A percentile compares a stretch with the other conserved stretches of the same genome.
These are phyloP conservation scores for Pseudogymnoascus sp. DNA, from an alignment of 2,329 filamentous ascomycete genomes.

Conservation along the genomic window DNA sequence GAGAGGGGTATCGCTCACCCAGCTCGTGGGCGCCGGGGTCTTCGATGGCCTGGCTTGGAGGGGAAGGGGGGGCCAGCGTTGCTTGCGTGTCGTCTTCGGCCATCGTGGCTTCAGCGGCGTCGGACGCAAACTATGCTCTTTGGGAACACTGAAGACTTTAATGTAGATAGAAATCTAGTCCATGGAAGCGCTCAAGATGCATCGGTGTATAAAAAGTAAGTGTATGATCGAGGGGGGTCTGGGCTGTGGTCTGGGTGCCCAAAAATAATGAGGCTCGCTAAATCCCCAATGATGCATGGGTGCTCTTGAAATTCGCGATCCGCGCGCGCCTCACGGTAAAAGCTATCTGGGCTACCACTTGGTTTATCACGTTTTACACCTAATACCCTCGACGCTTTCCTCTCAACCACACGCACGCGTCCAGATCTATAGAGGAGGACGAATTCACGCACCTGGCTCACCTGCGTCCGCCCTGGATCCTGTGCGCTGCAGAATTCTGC, in stretches of 20 bases:
- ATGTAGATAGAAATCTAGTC: neutral
- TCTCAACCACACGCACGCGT: neutral
- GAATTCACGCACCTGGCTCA: neutral
- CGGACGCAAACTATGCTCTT: neutral
- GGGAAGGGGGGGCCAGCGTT: slow-evolving; percentile 30
- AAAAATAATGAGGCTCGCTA: slow-evolving; percentile 7
- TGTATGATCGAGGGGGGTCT: neutral
- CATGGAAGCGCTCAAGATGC: neutral
- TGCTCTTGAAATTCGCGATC: slow-evolving; percentile 6
- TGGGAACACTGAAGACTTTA: neutral
- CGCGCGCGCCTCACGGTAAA: neutral
- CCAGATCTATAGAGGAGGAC: neutral
- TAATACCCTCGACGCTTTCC: neutral
- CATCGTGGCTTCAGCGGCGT: slow-evolving; percentile 15
- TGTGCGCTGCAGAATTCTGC: neutral
- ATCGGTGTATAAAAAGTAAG: neutral
- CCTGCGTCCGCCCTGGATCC: neutral
- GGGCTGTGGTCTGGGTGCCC: neutral
- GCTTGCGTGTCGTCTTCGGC: slow-evolving; percentile 29
- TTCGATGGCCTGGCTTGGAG: slow-evolving; percentile 25
- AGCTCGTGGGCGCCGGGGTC: slow-evolving; percentile 54
- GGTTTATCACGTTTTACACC: neutral
- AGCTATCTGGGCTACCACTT: neutral
- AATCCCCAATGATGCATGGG: neutral
- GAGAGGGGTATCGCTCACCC: slow-evolving; percentile 33